These are phyloP conservation scores for Actinomortierella ambigua DNA, from an alignment of 371 early-diverging fungal species.

Conservation along the genomic window DNA sequence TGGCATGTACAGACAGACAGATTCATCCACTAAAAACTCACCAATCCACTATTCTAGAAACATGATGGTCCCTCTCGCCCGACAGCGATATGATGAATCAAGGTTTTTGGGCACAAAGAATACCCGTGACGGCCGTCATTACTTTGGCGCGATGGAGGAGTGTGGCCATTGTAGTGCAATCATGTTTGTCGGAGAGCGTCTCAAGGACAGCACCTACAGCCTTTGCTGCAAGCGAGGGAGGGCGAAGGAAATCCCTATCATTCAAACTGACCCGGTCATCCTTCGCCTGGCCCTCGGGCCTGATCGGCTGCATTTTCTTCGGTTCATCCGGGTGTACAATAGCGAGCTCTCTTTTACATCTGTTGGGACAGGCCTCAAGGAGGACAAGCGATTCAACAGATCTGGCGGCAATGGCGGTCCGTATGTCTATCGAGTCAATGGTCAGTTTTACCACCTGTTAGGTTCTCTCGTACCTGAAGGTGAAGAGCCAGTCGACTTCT, in stretches of 20 bases:
- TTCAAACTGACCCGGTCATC: conserved; percentile 1
- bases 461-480: not conserved
- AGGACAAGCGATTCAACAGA: not conserved
- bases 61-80: not conserved
- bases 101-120: not conserved
- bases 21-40: too few species aligned
- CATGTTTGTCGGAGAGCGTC: not conserved
- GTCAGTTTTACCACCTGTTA: not conserved
- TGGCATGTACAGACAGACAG: too few species aligned
- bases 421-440: conserved; percentile 2
- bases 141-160: not conserved
- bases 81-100: conserved; percentile 1
- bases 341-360: conserved; percentile 2
- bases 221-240: conserved; percentile 2
- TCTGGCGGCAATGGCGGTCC: conserved; percentile 1
- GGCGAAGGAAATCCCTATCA: not conserved
- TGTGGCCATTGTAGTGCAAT: not conserved
- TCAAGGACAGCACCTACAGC: not conserved
- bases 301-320: not conserved
- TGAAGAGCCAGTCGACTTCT: too few species aligned
- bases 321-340: not conserved
- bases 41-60: not conserved
- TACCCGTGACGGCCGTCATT: conserved; percentile 5
- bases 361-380: not conserved
- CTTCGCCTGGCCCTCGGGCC: conserved; percentile 2